phyloP scores from a whole-genome alignment of 2,329 filamentous ascomycete species.

The Annulohypoxylon truncatum region DNA sequence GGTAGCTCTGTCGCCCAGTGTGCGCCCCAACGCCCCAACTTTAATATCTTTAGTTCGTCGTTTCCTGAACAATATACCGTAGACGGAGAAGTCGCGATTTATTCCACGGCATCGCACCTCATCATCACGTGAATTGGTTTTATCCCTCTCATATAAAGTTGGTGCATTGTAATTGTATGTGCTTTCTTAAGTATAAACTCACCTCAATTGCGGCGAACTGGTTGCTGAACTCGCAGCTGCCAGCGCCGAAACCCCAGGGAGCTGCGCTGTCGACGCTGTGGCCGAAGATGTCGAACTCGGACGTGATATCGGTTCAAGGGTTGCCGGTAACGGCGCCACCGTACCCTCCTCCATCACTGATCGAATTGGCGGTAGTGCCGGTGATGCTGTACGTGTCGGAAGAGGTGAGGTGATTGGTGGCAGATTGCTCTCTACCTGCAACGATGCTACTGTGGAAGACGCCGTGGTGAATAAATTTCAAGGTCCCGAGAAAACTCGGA shows the following conservation, averaged over 20 bases:
- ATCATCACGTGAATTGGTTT: not conserved
- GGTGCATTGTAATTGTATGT: not conserved
- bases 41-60: not conserved
- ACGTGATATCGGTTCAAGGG: slow-evolving; percentile 61
- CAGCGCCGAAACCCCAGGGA: slow-evolving; percentile 60
- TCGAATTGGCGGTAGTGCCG: slow-evolving; percentile 43
- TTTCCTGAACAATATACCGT: slow-evolving; percentile 3
- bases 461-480: slow-evolving; percentile 39
- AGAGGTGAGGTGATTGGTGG: slow-evolving; percentile 40
- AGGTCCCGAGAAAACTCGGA: slow-evolving; percentile 42
- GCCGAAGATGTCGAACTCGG: slow-evolving; percentile 64
- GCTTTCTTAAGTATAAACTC: slow-evolving; percentile 44
- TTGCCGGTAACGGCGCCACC: slow-evolving; percentile 54
- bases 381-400: slow-evolving; percentile 40
- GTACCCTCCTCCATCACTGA: slow-evolving; percentile 62
- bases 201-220: slow-evolving; percentile 61
- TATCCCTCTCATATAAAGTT: not conserved
- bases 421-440: slow-evolving; percentile 39
- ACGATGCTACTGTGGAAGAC: slow-evolving; percentile 40
- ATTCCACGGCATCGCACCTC: not conserved
- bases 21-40: not conserved
- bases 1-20: slow-evolving; percentile 2
- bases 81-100: slow-evolving; percentile 2
- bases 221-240: slow-evolving; percentile 55
- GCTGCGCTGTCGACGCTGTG: slow-evolving; percentile 57